Evolutionary conservation across 148 eudicot species (phyloP), one percentile per base, ranked within the genome.

Genomic region (Cornus suecica): DNA sequence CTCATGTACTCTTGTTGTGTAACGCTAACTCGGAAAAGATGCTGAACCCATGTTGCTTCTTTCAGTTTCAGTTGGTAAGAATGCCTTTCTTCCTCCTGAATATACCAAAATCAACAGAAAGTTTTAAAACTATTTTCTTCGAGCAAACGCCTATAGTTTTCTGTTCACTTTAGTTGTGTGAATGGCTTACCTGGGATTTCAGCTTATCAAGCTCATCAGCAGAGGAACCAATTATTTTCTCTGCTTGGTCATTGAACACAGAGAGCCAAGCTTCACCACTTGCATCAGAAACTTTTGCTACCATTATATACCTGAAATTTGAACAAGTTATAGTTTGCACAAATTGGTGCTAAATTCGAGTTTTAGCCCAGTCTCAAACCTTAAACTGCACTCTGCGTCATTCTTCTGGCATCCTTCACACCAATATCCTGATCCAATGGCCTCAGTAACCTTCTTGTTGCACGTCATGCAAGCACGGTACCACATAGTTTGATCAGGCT

Each of bases 401-500:
- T 87, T 91, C 86, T 91, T 91, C 84, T 88, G 94, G 71, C 99
- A 96, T 52, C 90, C 97, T 89, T 91, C 94, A 83, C 99, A 96
- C 94, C 97, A 93, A 76, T 90, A 93, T 23, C 99, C 98, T 77
- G 97, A 87, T 25, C 92, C 99, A 79, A 93, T 76, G 24, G 92
- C 90, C 68, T 96, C 95, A 7, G 94, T 96, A 9, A 96, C 99
- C 80, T 96, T 96, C 85, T 93, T 96, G 84, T 87, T 96, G 78
- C 99, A 96, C 1, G 94, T 90, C 87, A 88, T 88, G 82, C 99
- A 96, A 54, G 99, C 99, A 24, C 92, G 92, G 80, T 96, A 96
- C 91, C 92, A 96, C 97, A 96, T 88, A 24, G 90, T 72, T 65
- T 96, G 99, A 77, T 96, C 98, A 10, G 94, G 88, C 83, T 85